A percentile compares a stretch with the other conserved stretches of the same genome.
Conservation (phyloP, 2,329 filamentous ascomycete genomes). For the Chalaropsis ovoidea region DNA sequence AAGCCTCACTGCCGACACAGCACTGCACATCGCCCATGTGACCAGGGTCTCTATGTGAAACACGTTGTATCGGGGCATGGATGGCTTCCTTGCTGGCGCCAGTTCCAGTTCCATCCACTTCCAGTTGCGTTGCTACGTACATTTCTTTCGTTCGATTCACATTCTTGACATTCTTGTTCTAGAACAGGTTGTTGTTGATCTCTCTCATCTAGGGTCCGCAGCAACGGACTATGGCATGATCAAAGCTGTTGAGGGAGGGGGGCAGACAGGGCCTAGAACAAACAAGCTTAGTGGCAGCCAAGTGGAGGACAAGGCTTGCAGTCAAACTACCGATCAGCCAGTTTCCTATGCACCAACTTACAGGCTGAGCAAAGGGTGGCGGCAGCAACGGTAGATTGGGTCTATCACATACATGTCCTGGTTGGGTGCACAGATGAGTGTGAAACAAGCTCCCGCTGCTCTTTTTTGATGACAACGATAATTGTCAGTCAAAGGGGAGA, state of each 20-base stretch:
- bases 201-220: conserved; percentile 6
- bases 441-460: neutral
- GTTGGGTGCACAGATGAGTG: neutral
- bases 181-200: conserved; percentile 5
- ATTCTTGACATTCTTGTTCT: conserved; percentile 15
- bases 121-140: neutral
- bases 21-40: neutral
- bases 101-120: too few relatives aligned
- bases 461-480: neutral
- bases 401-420: too few relatives aligned
- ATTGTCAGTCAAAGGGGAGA: neutral
- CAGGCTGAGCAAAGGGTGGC: neutral
- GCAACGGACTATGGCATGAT: conserved; percentile 8
- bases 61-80: conserved; percentile 1
- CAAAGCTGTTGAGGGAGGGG: neutral
- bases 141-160: neutral
- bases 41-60: conserved; percentile 5
- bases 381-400: too few relatives aligned
- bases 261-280: conserved; percentile 13
- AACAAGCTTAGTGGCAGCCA: neutral
- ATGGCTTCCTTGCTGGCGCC: neutral
- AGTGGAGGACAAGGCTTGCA: neutral
- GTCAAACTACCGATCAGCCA: neutral
- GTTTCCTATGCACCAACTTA: neutral
- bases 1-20: neutral